These are phyloP conservation scores for Aspergillus unguis DNA, from an alignment of 2,329 filamentous ascomycete species.

Conservation along the genomic window DNA sequence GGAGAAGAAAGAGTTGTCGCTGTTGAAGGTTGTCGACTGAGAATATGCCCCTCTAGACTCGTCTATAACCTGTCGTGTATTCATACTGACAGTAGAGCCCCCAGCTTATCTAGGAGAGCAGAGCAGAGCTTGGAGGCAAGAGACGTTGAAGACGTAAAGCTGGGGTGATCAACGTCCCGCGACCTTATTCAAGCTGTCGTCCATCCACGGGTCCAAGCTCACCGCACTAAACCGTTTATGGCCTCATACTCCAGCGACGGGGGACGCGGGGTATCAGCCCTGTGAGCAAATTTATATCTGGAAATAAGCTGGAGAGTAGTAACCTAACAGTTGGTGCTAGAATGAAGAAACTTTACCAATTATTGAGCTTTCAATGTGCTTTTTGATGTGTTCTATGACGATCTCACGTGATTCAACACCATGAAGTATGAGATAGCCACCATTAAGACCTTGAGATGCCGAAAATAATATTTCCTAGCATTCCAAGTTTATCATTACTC, in stretches of 20 bases:
- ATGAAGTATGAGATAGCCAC: too few species aligned
- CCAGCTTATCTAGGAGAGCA: neutral
- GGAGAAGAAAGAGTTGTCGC: slow-evolving; percentile 78
- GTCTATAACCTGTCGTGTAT: slow-evolving; percentile 83
- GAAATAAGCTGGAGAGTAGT: too few species aligned
- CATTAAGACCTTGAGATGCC: too few species aligned
- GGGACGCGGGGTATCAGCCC: too few species aligned
- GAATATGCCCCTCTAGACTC: slow-evolving; percentile 69
- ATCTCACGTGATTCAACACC: too few species aligned
- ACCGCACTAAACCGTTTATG: neutral
- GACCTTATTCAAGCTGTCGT: slow-evolving; percentile 7
- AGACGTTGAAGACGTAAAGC: neutral
- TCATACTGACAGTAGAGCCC: slow-evolving; percentile 58
- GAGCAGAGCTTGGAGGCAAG: neutral
- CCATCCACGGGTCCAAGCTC: neutral
- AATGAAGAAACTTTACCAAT: too few species aligned
- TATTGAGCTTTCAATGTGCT: too few species aligned
- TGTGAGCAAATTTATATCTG: too few species aligned
- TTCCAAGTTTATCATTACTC: too few species aligned
- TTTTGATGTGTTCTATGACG: too few species aligned
- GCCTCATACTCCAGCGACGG: neutral
- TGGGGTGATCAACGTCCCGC: slow-evolving; percentile 11
- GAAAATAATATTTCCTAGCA: too few species aligned
- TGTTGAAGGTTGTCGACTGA: slow-evolving; percentile 81
- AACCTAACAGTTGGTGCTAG: too few species aligned